These are phyloP conservation scores for Clarireedia paspali DNA, from an alignment of 2,329 filamentous ascomycete genomes.

Conservation along the genomic window DNA sequence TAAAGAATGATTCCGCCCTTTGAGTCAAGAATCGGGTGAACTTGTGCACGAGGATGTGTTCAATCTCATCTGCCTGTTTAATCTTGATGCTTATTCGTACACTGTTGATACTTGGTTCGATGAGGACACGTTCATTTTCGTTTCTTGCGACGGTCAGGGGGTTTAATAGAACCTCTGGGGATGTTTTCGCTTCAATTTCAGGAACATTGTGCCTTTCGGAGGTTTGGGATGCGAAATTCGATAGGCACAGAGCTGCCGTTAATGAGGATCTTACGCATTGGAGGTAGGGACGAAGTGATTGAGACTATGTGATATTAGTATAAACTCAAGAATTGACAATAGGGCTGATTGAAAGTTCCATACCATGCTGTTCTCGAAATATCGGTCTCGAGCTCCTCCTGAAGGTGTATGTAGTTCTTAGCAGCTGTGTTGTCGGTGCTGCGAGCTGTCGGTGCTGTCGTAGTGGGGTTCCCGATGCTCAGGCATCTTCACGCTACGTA, in stretches of 20 bases:
- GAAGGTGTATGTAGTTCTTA: conserved; percentile 7
- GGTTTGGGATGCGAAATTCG: conserved; percentile 95
- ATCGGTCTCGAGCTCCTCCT: neutral
- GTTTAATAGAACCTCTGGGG: conserved; percentile 88
- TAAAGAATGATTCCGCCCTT: conserved; percentile 94
- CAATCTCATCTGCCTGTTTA: conserved; percentile 98
- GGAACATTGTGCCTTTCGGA: conserved; percentile 97
- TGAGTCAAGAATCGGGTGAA: conserved; percentile 96
- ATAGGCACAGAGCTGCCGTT: conserved; percentile 85
- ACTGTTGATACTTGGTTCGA: conserved; percentile 95
- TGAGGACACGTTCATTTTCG: conserved; percentile 92
- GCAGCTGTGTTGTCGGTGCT: conserved; percentile 13
- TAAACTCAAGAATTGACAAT: neutral
- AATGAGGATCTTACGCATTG: conserved; percentile 92
- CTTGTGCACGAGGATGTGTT: conserved; percentile 96
- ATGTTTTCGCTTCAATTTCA: conserved; percentile 88
- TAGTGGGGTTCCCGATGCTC: conserved; percentile 18
- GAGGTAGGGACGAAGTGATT: conserved; percentile 94
- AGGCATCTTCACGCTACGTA: conserved; percentile 16
- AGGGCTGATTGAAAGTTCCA: neutral
- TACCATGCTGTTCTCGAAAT: conserved; percentile 11
- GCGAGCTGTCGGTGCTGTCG: conserved; percentile 11
- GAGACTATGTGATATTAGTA: conserved; percentile 51
- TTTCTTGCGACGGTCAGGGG: conserved; percentile 87
- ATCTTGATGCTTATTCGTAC: conserved; percentile 97